A percentile compares a stretch with the other conserved stretches of the same genome.
Conservation (phyloP, 2,329 filamentous ascomycete genomes). For the Cladosporium sp. region DNA sequence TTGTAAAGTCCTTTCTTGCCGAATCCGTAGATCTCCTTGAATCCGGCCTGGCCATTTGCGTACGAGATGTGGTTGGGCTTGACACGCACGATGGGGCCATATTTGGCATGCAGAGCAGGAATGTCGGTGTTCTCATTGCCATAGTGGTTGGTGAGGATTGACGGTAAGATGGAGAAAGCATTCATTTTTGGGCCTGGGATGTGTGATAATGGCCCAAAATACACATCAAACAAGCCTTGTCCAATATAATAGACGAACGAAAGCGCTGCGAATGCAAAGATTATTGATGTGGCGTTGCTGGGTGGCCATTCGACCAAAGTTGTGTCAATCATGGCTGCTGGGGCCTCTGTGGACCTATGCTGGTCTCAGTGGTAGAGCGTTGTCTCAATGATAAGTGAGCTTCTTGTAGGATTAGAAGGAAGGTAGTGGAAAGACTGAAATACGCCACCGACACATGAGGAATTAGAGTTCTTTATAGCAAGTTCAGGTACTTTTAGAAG, state of each 20-base stretch:
- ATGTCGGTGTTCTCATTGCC: slow-evolving; percentile 20
- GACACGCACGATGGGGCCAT: slow-evolving; percentile 46
- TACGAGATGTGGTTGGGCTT: slow-evolving; percentile 48
- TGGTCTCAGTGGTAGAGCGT: not conserved
- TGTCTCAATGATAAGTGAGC: not conserved
- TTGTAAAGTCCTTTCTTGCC: slow-evolving; percentile 27
- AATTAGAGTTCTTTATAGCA: not conserved
- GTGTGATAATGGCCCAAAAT: slow-evolving; percentile 41
- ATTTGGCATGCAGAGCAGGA: slow-evolving; percentile 34
- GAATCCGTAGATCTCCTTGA: slow-evolving; percentile 41
- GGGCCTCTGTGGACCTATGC: not conserved
- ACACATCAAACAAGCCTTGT: slow-evolving; percentile 35
- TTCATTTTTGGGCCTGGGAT: slow-evolving; percentile 39
- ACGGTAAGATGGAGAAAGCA: slow-evolving; percentile 21
- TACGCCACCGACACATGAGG: not conserved
- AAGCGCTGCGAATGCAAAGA: slow-evolving; percentile 11
- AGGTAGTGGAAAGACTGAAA: not conserved
- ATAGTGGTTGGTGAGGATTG: slow-evolving; percentile 13
- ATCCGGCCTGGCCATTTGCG: slow-evolving; percentile 33
- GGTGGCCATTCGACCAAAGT: not conserved
- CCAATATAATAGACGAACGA: slow-evolving; percentile 17
- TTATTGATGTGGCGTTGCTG: not conserved
- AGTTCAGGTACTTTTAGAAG: no score
- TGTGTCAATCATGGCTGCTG: not conserved
- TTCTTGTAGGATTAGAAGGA: not conserved